Evolutionary conservation across 2,329 filamentous ascomycete genomes (phyloP).

Genomic region (Apiospora kogelbergensis): DNA sequence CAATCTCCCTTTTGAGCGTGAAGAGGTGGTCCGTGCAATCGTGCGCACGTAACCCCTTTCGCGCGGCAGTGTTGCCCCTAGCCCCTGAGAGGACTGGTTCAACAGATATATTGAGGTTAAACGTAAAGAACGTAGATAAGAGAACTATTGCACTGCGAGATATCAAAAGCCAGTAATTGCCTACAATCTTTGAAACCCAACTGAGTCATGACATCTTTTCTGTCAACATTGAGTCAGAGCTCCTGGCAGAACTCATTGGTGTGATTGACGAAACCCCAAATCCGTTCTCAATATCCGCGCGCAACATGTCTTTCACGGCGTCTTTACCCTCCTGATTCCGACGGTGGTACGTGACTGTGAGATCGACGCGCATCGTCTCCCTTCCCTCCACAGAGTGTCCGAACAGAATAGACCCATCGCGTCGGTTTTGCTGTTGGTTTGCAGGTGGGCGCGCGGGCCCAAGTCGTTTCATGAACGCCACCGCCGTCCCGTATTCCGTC

Average conservation of each 20-base stretch:
- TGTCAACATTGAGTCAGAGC: neutral
- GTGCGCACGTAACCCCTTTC: too few relatives aligned
- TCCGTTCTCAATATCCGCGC: neutral
- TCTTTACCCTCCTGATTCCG: neutral
- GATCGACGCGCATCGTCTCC: neutral
- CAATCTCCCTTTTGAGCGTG: too few relatives aligned
- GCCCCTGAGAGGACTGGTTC: too few relatives aligned
- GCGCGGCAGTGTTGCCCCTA: too few relatives aligned
- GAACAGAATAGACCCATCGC: constrained; percentile 3
- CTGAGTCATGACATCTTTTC: neutral
- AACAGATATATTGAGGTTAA: too few relatives aligned
- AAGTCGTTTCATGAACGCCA: neutral
- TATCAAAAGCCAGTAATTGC: too few relatives aligned
- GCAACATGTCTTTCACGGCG: neutral
- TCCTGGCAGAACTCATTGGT: neutral
- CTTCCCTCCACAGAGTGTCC: neutral
- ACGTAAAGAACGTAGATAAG: too few relatives aligned
- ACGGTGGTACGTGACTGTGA: neutral
- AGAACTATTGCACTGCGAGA: too few relatives aligned
- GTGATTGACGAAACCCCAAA: neutral
- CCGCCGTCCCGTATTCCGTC: constrained; percentile 7
- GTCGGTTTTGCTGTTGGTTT: neutral
- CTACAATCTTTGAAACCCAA: too few relatives aligned
- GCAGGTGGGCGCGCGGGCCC: too few relatives aligned
- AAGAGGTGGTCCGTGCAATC: too few relatives aligned